Conservation (phyloP, 495 filamentous ascomycete species). For the Penicillium desertorum region DNA sequence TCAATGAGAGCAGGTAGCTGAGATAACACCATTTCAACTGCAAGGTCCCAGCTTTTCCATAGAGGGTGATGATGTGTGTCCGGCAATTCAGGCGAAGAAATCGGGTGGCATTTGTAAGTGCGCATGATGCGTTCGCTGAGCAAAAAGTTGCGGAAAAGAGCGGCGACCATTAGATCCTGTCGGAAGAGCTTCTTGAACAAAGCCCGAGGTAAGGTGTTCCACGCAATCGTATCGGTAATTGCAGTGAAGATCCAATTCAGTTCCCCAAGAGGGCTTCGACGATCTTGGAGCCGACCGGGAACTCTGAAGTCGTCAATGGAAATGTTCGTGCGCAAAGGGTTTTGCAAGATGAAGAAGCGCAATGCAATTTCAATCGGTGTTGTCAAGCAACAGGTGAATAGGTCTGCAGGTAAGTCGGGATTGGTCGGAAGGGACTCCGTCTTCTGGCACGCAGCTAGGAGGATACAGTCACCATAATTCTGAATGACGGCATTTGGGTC, state of each 20-base stretch:
- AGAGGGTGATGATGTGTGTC: conserved; percentile 90
- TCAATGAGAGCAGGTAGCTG: conserved; percentile 83
- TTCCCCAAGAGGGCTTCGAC: conserved; percentile 93
- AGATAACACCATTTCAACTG: conserved; percentile 91
- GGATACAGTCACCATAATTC: conserved; percentile 76
- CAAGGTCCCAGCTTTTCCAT: conserved; percentile 97
- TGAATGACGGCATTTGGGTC: conserved; percentile 73
- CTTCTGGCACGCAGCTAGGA: conserved; percentile 86
- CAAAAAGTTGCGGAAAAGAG: conserved; percentile 93
- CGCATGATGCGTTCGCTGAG: conserved; percentile 94
- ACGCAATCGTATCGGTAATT: conserved; percentile 98
- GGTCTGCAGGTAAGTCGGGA: conserved; percentile 86
- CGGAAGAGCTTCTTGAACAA: conserved; percentile 95
- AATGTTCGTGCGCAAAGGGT: conserved; percentile 73
- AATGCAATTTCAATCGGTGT: conserved; percentile 97
- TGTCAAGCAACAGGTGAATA: conserved; percentile 95
- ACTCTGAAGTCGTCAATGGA: conserved; percentile 75
- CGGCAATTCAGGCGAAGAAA: conserved; percentile 83
- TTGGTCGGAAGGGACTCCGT: conserved; percentile 96
- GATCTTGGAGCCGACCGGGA: conserved; percentile 83
- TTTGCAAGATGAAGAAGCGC: conserved; percentile 90
- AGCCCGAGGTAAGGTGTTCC: conserved; percentile 85
- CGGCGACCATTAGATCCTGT: conserved; percentile 98
- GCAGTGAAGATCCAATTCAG: conserved; percentile 99
- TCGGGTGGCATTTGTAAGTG: conserved; percentile 89